These are phyloP conservation scores for Drechslerella dactyloides DNA, from an alignment of 2,329 filamentous ascomycete species.

Conservation along the genomic window DNA sequence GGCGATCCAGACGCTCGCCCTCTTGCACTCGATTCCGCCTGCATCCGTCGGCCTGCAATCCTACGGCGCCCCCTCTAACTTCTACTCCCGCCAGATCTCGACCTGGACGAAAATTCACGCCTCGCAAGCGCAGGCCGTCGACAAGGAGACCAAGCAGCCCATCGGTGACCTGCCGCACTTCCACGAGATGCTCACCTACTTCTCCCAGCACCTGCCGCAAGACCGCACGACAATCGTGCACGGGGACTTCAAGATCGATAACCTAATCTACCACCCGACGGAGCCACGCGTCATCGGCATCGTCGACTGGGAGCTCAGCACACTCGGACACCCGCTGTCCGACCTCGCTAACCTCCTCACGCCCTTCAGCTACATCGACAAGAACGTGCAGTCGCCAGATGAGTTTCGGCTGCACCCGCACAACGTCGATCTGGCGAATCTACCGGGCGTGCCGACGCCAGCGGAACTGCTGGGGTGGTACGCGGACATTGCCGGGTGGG, in stretches of 20 bases:
- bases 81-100: conserved; percentile 83
- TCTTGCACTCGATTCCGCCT: conserved; percentile 74
- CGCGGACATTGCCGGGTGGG: conserved; percentile 71
- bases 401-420: conserved; percentile 21
- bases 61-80: conserved; percentile 77
- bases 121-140: conserved; percentile 75
- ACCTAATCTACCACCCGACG: conserved; percentile 86
- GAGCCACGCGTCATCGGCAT: conserved; percentile 89
- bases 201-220: conserved; percentile 70
- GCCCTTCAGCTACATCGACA: conserved; percentile 58
- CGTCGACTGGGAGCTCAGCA: conserved; percentile 98
- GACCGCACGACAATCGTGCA: conserved; percentile 84
- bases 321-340: conserved; percentile 91
- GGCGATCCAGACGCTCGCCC: conserved; percentile 80
- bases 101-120: conserved; percentile 81
- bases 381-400: conserved; percentile 1
- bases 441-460: conserved; percentile 70
- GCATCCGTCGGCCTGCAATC: conserved; percentile 68
- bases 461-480: conserved; percentile 72
- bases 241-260: conserved; percentile 96
- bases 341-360: conserved; percentile 79
- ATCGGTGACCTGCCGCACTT: conserved; percentile 87
- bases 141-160: conserved; percentile 75
- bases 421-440: conserved; percentile 56
- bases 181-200: conserved; percentile 67